A percentile compares a stretch with the other conserved stretches of the same genome.
Evolutionary conservation across 2,329 filamentous ascomycete species (phyloP).

Genomic region (Volutella citrinella): DNA sequence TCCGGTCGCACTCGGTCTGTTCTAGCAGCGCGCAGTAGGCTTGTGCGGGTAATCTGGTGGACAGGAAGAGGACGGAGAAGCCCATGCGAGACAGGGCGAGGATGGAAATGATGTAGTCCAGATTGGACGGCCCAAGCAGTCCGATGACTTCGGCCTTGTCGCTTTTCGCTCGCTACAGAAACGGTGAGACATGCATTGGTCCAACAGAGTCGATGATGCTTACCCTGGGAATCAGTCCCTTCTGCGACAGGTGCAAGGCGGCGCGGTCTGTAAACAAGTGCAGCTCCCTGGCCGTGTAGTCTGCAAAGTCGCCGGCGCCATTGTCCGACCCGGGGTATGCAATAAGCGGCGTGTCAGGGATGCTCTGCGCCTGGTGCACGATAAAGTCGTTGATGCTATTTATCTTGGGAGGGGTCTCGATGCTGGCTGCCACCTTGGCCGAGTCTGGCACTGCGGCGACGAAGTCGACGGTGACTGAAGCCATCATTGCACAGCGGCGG

Average conservation of each 20-base stretch:
- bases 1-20: constrained; percentile 7
- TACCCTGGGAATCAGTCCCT: no score
- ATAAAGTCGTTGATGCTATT: constrained; percentile 21
- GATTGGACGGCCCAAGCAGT: constrained; percentile 47
- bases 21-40: constrained; percentile 6
- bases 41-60: constrained; percentile 7
- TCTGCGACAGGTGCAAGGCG: no score
- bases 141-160: constrained; percentile 30
- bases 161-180: not conserved
- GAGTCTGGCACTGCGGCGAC: no score
- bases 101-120: constrained; percentile 51
- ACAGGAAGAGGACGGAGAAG: constrained; percentile 35
- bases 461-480: no score
- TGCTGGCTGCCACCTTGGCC: no score
- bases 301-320: constrained; percentile 16
- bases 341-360: constrained; percentile 20
- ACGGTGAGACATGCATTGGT: not conserved
- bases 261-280: not conserved
- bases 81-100: constrained; percentile 52
- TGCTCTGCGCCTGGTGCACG: constrained; percentile 14
- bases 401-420: constrained; percentile 8
- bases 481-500: no score
- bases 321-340: constrained; percentile 18
- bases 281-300: not conserved
- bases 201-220: no score